Base-by-base conservation (phyloP, 2,329 filamentous ascomycete genomes). In the Aspergillus transmontanensis region DNA sequence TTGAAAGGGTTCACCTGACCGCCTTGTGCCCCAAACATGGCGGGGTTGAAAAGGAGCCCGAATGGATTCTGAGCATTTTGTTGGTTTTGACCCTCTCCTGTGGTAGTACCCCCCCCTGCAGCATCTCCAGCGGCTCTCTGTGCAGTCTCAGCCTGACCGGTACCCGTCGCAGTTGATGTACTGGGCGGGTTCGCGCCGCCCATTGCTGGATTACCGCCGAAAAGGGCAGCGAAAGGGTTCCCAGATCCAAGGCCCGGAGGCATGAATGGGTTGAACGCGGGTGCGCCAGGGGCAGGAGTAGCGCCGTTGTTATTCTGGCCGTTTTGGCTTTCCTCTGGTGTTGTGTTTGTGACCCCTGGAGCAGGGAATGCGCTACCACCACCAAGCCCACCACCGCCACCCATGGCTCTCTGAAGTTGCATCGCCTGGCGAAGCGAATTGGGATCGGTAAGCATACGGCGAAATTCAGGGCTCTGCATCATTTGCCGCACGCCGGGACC, bases 381-480 rank as follows among this genome's bases (percentile, higher is more conserved):
- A 57, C 81, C 82, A 60, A 75, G 77, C 60, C 84, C 86, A 51
- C 82, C 85, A 80, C 77, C 75, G 80, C 77, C 75, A 56, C 80
- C 80, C 81, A 89, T 86, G 62, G 80, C 79, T 64, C 91, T 85
- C 75, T 94, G 90, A 88, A 98, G 90, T 65, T 92, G 88, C 72
- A 92, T 87, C 71, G 94, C 92, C 76, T 91, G 89, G 62, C 93
- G 85, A 68, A 99, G 87, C 71, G 93, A 88, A 51, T 93, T 87
- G 4, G 95, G 95, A 74, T 96, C 93, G 66, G 93, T 94, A 85
- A 99, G 90, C 91, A 98, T 95, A 58, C 91, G 86, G 72, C 95
- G 87, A 80, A 98, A 93, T 67, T 93, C 87, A 0, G 94, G 94
- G 28, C 94, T 95, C 64, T 93, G 89, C 72, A 99, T 87, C 79